Percentiles rank a stretch among this genome's conserved stretches.
Evolutionary conservation across 23 red algal species (phyloP).

Genomic region (Chondrus crispus): DNA sequence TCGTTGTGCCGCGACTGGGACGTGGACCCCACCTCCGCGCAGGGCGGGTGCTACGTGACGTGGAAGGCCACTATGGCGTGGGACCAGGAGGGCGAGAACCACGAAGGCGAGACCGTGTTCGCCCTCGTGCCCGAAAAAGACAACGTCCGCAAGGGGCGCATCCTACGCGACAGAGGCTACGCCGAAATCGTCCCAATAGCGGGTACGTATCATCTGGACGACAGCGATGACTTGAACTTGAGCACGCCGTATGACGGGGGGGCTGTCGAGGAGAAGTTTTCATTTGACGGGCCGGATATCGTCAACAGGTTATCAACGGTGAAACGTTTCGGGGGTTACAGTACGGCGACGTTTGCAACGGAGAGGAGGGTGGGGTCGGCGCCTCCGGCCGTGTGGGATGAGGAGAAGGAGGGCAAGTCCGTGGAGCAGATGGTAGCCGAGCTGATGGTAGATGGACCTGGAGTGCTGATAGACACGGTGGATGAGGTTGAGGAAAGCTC

Average conservation of each 20-base stretch:
- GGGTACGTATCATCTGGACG: constrained; percentile 78
- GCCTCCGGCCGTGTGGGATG: not conserved
- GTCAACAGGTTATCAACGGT: constrained; percentile 88
- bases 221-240: constrained; percentile 68
- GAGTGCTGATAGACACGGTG: not conserved
- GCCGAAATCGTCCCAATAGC: constrained; percentile 95
- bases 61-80: constrained; percentile 93
- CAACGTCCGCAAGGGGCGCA: constrained; percentile 59
- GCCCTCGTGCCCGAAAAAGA: constrained; percentile 64
- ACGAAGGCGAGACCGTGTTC: constrained; percentile 86
- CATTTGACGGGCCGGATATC: constrained; percentile 82
- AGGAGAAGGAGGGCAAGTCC: not conserved
- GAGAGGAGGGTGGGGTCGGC: constrained; percentile 43
- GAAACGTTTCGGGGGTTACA: constrained; percentile 90
- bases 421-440: not conserved
- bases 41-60: constrained; percentile 89
- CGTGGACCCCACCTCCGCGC: constrained; percentile 5
- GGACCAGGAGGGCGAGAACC: constrained; percentile 96
- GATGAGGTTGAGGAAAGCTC: not conserved
- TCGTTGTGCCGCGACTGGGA: constrained; percentile 64
- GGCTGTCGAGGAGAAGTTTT: constrained; percentile 87
- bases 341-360: constrained; percentile 86
- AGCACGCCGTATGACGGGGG: constrained; percentile 94
- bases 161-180: constrained; percentile 94
- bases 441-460: not conserved